Percentiles rank a stretch among this genome's conserved stretches.
Evolutionary conservation across 2,329 filamentous ascomycete species (phyloP).

Genomic region (Diaporthe caulivora): DNA sequence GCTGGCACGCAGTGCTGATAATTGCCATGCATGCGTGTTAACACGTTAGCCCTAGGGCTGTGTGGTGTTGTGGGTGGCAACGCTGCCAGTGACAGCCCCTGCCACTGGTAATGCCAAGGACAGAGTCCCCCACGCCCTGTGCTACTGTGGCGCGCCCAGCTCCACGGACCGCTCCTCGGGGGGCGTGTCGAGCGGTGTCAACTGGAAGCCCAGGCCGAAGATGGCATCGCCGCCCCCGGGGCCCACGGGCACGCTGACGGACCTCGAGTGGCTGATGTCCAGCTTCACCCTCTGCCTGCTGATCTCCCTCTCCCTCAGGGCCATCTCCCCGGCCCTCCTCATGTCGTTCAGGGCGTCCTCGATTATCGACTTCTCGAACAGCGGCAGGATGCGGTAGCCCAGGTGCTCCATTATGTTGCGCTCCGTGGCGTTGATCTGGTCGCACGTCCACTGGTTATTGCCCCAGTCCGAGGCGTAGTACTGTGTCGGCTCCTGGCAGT

Average conservation of each 20-base stretch:
- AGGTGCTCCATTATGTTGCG: constrained; percentile 74
- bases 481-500: constrained; percentile 65
- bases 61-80: background rate
- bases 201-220: constrained; percentile 53
- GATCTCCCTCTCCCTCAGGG: constrained; percentile 36
- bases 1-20: constrained; percentile 1
- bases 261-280: constrained; percentile 48
- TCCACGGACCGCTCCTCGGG: constrained; percentile 43
- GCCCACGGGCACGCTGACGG: constrained; percentile 48
- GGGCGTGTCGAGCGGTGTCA: constrained; percentile 58
- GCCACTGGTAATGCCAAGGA: background rate
- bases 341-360: constrained; percentile 73
- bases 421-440: constrained; percentile 75
- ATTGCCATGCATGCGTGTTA: background rate
- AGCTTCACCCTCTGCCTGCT: constrained; percentile 16
- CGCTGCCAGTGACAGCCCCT: background rate
- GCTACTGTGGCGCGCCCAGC: constrained; percentile 30
- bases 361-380: constrained; percentile 69
- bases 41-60: background rate
- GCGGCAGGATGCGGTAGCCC: constrained; percentile 71
- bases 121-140: background rate
- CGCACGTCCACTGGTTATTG: constrained; percentile 66
- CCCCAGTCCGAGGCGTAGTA: constrained; percentile 69
- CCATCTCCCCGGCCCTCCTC: constrained; percentile 64
- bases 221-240: constrained; percentile 51